Percentiles rank a stretch among this genome's conserved stretches.
phyloP scores from a whole-genome alignment of 495 filamentous ascomycete genomes.

The Trichocladium uniseriatum region DNA sequence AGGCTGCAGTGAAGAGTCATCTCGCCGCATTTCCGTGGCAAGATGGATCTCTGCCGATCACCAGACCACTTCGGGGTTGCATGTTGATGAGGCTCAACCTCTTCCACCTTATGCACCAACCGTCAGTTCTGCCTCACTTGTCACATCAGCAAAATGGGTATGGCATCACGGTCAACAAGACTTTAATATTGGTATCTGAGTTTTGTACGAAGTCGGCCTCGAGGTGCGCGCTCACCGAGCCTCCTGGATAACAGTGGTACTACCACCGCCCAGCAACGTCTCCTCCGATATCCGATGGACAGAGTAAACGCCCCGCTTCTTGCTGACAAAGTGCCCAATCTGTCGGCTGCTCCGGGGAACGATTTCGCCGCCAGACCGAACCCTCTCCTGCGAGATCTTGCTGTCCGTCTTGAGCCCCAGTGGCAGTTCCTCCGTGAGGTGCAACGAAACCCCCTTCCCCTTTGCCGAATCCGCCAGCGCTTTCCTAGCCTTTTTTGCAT shows the following conservation, averaged over 20 bases:
- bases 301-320: constrained; percentile 66
- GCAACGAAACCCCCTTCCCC: constrained; percentile 11
- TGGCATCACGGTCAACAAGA: too few species aligned
- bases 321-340: constrained; percentile 60
- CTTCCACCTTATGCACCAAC: too few species aligned
- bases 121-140: too few species aligned
- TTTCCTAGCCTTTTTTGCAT: constrained; percentile 41
- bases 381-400: constrained; percentile 42
- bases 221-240: not conserved
- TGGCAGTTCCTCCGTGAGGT: constrained; percentile 39
- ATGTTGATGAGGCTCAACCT: too few species aligned
- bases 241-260: constrained; percentile 15
- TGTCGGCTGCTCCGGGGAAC: constrained; percentile 55
- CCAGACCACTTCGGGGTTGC: too few species aligned
- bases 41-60: too few species aligned
- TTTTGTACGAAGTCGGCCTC: not conserved
- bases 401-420: constrained; percentile 61
- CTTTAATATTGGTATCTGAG: not conserved
- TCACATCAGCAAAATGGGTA: too few species aligned
- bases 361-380: constrained; percentile 54
- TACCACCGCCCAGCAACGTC: constrained; percentile 10
- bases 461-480: constrained; percentile 8
- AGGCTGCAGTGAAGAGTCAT: too few species aligned
- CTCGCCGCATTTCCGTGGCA: too few species aligned
- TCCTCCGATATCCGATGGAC: constrained; percentile 58